Evolutionary conservation across 345 rosid species (phyloP).

Genomic region (Citrus reticulata): DNA sequence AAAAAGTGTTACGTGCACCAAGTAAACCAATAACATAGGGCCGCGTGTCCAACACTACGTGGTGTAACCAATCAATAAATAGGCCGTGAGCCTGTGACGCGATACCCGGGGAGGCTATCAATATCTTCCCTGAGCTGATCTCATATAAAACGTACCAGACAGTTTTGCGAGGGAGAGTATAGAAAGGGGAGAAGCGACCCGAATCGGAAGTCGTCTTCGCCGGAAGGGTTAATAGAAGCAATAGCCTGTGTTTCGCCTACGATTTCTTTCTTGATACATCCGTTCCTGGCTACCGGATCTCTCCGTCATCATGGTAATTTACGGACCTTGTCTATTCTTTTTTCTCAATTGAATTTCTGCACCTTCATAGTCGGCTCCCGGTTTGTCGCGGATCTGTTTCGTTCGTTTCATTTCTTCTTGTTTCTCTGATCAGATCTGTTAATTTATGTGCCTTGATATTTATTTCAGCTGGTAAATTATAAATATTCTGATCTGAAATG

Average conservation of each 20-base stretch:
- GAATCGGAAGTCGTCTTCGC: constrained; percentile 1
- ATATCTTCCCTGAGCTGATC: no score
- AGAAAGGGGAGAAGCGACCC: not conserved
- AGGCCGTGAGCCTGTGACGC: constrained; percentile 20
- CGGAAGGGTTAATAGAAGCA: constrained; percentile 6
- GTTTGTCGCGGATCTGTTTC: not conserved
- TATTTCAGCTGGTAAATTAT: not conserved
- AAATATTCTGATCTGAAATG: not conserved
- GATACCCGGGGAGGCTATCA: not conserved
- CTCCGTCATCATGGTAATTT: constrained; percentile 34
- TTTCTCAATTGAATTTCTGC: not conserved
- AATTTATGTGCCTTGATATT: not conserved
- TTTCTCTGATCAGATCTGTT: not conserved
- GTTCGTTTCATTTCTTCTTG: not conserved
- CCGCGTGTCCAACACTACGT: not conserved
- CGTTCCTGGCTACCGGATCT: constrained; percentile 23
- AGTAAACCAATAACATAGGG: not conserved
- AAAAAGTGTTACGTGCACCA: not conserved
- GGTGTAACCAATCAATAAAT: constrained; percentile 10
- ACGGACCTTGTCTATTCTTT: not conserved
- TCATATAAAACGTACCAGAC: not conserved
- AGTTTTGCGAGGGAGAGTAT: not conserved
- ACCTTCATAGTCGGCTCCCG: not conserved
- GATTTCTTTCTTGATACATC: constrained; percentile 1
- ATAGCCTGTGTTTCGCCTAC: not conserved